These are phyloP conservation scores for Phoma sp. DNA, from an alignment of 2,329 filamentous ascomycete genomes.

Conservation along the genomic window DNA sequence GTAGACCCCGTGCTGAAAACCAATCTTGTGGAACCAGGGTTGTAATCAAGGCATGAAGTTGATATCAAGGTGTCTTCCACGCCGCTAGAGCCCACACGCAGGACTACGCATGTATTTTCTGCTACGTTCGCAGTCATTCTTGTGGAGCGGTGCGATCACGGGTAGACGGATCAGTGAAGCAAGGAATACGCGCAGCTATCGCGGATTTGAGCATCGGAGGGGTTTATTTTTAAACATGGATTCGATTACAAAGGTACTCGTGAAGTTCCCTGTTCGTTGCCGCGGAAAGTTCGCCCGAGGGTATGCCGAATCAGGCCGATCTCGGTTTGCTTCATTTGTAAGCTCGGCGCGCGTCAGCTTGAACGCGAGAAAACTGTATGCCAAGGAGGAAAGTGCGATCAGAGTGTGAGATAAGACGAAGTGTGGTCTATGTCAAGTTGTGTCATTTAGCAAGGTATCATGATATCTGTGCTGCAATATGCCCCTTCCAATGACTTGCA, in stretches of 20 bases:
- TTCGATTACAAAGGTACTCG: not conserved
- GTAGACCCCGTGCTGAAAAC: too few species aligned
- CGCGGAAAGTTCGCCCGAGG: not conserved
- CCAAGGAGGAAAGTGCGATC: not conserved
- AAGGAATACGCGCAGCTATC: not conserved
- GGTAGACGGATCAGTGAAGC: too few species aligned
- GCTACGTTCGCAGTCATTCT: too few species aligned
- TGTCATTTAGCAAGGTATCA: conserved; percentile 29
- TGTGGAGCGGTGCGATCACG: too few species aligned
- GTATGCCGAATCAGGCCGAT: conserved; percentile 15
- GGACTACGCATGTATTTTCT: too few species aligned
- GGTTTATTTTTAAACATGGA: not conserved
- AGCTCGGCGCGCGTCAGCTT: conserved; percentile 1
- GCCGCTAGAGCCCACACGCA: too few species aligned
- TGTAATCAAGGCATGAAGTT: too few species aligned
- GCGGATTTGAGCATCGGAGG: not conserved
- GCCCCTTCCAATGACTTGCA: conserved; percentile 4
- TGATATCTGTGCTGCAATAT: conserved; percentile 20
- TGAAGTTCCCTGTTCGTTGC: not conserved
- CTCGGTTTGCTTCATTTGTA: conserved; percentile 16
- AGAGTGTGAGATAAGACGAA: not conserved
- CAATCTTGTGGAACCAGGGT: too few species aligned
- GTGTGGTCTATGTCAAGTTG: conserved; percentile 10
- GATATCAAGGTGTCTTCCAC: too few species aligned
- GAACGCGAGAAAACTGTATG: not conserved